Base-by-base conservation (phyloP, 164 flowering plant species). In the Nymphaea thermarum region DNA sequence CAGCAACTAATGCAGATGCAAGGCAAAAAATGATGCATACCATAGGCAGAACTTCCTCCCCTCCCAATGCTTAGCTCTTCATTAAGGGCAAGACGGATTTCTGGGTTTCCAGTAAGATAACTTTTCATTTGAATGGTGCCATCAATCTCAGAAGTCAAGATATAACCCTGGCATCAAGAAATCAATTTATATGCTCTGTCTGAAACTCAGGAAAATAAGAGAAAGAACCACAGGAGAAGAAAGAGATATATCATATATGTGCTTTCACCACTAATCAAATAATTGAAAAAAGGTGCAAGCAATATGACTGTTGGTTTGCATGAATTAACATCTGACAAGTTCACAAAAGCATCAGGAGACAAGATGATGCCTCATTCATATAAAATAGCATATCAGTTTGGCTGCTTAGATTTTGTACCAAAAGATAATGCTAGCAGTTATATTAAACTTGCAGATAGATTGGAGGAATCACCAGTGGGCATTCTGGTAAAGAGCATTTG, bases 71-170 rank as follows among this genome's bases (percentile, higher is more conserved):
- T 76, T 71, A 94, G 76, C 66, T 89, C 96, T 14, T 94, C 98
- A 77, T 91, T 91, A 60, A 94, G 85, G 71, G 97, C 98, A 70
- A 94, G 69, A 44, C 89, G 87, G 65, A 91, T 91, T 85, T 89
- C 97, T 63, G 98, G 98, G 75, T 91, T 94, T 8, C 98, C 96
- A 57, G 86, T 79, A 41, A 94, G 96, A 76, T 88, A 94, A 73
- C 97, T 91, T 83, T 94, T 94, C 98, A 91, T 91, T 82, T 91
- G 95, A 74, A 94, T 94, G 67, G 98, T 91, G 8, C 98, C 97
- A 81, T 94, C 97, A 74, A 94, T 94, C 85, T 94, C 98, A 65
- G 98, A 91, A 62, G 97, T 94, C 69, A 94, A 80, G 70, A 94
- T 88, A 66, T 89, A 91, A 18, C 96, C 98, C 98, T 94, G 87